These are phyloP conservation scores for Russula ochroleuca DNA, from an alignment of 768 basidiomycete species.

Conservation along the genomic window DNA sequence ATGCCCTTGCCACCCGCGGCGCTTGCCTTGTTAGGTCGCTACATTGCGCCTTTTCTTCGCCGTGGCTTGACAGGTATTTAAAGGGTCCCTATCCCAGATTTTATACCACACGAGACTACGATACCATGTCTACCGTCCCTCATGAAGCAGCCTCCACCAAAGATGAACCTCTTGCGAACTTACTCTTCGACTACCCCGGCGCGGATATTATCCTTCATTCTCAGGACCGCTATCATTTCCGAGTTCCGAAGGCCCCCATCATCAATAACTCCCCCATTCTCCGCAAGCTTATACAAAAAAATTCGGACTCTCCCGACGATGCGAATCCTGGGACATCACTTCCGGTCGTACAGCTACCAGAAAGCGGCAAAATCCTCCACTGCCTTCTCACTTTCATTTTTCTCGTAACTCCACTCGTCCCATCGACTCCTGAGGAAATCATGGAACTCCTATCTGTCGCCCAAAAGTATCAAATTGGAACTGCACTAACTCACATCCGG, in stretches of 20 bases:
- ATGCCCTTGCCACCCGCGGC: too few species aligned
- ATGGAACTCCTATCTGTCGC: constrained; percentile 14
- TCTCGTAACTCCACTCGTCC: constrained; percentile 1
- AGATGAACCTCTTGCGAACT: neutral
- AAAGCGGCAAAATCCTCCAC: neutral
- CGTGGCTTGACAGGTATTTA: neutral
- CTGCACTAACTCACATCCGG: neutral
- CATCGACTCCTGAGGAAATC: neutral
- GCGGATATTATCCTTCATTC: constrained; percentile 44
- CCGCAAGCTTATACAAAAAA: neutral
- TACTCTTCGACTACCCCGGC: constrained; percentile 29
- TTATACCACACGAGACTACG: neutral
- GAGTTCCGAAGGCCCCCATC: constrained; percentile 42
- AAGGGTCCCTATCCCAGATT: neutral
- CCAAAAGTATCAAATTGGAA: constrained; percentile 11
- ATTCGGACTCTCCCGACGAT: neutral
- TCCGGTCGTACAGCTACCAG: neutral
- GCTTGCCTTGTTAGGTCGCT: too few species aligned
- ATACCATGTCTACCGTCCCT: neutral
- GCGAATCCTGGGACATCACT: neutral
- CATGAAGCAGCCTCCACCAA: neutral
- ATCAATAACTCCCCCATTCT: constrained; percentile 42
- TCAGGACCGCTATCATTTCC: constrained; percentile 42
- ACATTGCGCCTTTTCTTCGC: neutral
- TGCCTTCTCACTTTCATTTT: constrained; percentile 18